Conservation (phyloP, 768 basidiomycete genomes). For the Clitopilus hobsonii region DNA sequence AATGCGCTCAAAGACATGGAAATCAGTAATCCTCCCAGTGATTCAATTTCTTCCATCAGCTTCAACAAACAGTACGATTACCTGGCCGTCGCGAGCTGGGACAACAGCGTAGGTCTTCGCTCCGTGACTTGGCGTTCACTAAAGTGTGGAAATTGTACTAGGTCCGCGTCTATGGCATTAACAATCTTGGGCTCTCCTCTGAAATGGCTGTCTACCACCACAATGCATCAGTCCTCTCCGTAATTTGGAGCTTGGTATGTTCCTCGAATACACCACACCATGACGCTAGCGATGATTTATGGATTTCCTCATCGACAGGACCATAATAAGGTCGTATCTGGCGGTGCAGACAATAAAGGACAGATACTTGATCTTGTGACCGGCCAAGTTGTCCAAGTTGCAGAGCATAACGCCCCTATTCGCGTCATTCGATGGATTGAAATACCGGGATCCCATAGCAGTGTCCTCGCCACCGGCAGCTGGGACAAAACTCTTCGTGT, state of each 20-base stretch:
- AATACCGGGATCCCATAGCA: slow-evolving; percentile 50
- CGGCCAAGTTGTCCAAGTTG: slow-evolving; percentile 77
- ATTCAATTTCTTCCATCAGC: slow-evolving; percentile 79
- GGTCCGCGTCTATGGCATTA: slow-evolving; percentile 93
- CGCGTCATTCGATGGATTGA: slow-evolving; percentile 82
- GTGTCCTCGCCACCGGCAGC: slow-evolving; percentile 86
- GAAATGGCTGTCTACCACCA: slow-evolving; percentile 90
- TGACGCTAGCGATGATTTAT: slow-evolving; percentile 5
- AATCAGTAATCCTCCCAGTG: slow-evolving; percentile 71
- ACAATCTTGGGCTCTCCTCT: slow-evolving; percentile 72
- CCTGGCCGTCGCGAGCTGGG: slow-evolving; percentile 91
- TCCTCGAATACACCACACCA: not conserved
- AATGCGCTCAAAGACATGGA: slow-evolving; percentile 66
- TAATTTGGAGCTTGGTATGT: slow-evolving; percentile 85
- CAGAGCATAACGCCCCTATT: slow-evolving; percentile 87
- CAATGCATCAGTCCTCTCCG: slow-evolving; percentile 82
- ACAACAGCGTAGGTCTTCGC: slow-evolving; percentile 66
- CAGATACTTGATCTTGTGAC: slow-evolving; percentile 90
- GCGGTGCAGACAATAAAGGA: slow-evolving; percentile 91
- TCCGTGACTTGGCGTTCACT: slow-evolving; percentile 1
- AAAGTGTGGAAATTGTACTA: slow-evolving; percentile 27
- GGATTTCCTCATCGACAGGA: slow-evolving; percentile 44
- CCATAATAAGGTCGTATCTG: slow-evolving; percentile 86
- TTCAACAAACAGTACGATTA: slow-evolving; percentile 83
- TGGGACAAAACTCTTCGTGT: slow-evolving; percentile 99